These are phyloP conservation scores for Podospora anserina DNA, from an alignment of 495 filamentous ascomycete species.

Conservation along the genomic window DNA sequence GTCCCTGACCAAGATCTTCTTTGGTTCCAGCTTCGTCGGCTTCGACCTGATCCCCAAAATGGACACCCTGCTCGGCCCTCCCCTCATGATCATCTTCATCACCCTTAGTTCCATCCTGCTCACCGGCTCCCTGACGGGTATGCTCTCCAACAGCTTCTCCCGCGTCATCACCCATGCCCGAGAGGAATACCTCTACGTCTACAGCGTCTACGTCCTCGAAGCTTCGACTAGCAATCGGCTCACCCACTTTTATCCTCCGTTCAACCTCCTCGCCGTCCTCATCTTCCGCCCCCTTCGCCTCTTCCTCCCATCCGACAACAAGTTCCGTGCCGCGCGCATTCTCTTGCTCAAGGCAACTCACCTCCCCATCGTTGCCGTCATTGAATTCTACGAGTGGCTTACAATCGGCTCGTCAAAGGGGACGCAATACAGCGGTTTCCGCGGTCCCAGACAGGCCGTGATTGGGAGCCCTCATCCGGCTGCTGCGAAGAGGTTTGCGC, in stretches of 20 bases:
- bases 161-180: conserved; percentile 68
- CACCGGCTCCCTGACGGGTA: conserved; percentile 86
- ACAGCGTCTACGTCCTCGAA: conserved; percentile 70
- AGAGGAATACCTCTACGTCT: conserved; percentile 87
- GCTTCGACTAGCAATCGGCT: conserved; percentile 73
- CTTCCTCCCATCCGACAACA: conserved; percentile 62
- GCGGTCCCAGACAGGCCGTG: conserved; percentile 24
- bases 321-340: conserved; percentile 71
- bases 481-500: conserved; percentile 15
- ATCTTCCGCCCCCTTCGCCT: conserved; percentile 81
- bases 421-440: conserved; percentile 33
- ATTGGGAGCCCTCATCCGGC: conserved; percentile 18
- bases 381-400: conserved; percentile 50
- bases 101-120: conserved; percentile 84
- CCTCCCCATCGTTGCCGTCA: conserved; percentile 50
- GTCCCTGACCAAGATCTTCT: conserved; percentile 82
- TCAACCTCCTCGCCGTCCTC: conserved; percentile 80
- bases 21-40: conserved; percentile 72
- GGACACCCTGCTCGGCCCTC: conserved; percentile 55
- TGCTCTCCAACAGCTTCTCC: conserved; percentile 85
- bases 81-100: conserved; percentile 78
- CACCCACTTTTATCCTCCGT: conserved; percentile 72
- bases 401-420: conserved; percentile 34
- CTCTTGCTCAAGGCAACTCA: conserved; percentile 66
- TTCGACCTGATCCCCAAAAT: conserved; percentile 59